These are phyloP conservation scores for Xerocomus minutiporus DNA, from an alignment of 1,284 basidiomycete species.

Conservation along the genomic window DNA sequence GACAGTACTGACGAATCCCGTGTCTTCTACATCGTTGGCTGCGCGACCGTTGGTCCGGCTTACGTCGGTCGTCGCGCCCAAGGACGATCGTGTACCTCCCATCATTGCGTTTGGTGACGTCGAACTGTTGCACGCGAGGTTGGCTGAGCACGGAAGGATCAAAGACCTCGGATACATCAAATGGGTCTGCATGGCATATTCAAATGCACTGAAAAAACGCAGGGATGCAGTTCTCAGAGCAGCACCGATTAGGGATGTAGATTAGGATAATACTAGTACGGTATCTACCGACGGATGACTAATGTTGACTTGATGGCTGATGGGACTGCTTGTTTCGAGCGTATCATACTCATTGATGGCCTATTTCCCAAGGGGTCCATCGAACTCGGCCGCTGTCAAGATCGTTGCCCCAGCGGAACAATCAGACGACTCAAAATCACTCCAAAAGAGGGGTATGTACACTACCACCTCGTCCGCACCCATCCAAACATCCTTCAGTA, in stretches of 20 bases:
- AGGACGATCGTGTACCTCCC: constrained; percentile 68
- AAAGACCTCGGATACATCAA: constrained; percentile 57
- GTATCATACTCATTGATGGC: constrained; percentile 25
- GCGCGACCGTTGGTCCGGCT: constrained; percentile 63
- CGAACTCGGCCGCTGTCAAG: constrained; percentile 49
- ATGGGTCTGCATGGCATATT: constrained; percentile 64
- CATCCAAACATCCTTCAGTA: constrained; percentile 27
- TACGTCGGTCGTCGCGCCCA: constrained; percentile 45
- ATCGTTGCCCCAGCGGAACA: constrained; percentile 48
- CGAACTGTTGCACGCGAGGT: constrained; percentile 60
- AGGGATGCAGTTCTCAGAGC: constrained; percentile 45
- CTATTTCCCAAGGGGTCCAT: constrained; percentile 41
- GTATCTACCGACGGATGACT: constrained; percentile 2
- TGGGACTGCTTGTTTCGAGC: background rate
- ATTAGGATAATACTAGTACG: constrained; percentile 7
- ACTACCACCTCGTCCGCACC: background rate
- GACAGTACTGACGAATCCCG: constrained; percentile 39
- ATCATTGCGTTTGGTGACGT: constrained; percentile 61
- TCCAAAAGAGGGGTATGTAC: constrained; percentile 42
- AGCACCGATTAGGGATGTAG: constrained; percentile 9
- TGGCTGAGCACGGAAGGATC: constrained; percentile 42
- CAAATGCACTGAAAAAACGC: constrained; percentile 56
- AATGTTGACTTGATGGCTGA: constrained; percentile 2
- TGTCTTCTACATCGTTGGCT: constrained; percentile 22
- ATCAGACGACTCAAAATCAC: constrained; percentile 35